Conservation (phyloP, 768 basidiomycete species). For the Tylopilus rubrobrunneus region DNA sequence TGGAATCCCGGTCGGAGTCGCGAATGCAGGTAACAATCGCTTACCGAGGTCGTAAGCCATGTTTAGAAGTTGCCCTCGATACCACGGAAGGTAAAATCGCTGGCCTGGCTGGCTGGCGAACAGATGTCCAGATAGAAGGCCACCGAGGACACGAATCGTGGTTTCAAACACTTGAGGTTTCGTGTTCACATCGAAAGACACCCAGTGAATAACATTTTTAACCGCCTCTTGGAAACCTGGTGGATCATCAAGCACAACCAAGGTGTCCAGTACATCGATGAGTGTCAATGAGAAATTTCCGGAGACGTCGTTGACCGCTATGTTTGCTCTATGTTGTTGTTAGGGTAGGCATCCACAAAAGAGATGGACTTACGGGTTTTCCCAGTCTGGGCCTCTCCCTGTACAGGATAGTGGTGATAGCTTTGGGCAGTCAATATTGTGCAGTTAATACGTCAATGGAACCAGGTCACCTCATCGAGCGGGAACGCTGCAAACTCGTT, state of each 20-base stretch:
- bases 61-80: constrained; percentile 70
- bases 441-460: constrained; percentile 5
- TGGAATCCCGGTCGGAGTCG: constrained; percentile 88
- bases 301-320: constrained; percentile 85
- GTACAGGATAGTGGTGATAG: constrained; percentile 86
- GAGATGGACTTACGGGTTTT: constrained; percentile 59
- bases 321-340: constrained; percentile 49
- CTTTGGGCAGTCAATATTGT: constrained; percentile 37
- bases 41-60: constrained; percentile 86
- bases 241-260: constrained; percentile 83
- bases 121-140: constrained; percentile 80
- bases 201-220: constrained; percentile 72
- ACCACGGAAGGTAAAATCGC: constrained; percentile 80
- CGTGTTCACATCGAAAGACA: constrained; percentile 90
- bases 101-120: constrained; percentile 66
- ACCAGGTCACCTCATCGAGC: constrained; percentile 63
- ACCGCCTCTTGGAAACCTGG: constrained; percentile 82
- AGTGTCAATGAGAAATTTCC: constrained; percentile 90
- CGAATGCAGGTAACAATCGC: constrained; percentile 86
- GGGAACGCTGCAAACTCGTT: constrained; percentile 62
- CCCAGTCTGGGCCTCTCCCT: constrained; percentile 85
- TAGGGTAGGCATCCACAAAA: constrained; percentile 6
- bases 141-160: constrained; percentile 91
- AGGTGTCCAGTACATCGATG: constrained; percentile 79
- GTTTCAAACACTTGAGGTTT: constrained; percentile 99